Evolutionary conservation across 257 asterid species (phyloP), one percentile per base, ranked within the genome.

Genomic region (Ballota nigra): DNA sequence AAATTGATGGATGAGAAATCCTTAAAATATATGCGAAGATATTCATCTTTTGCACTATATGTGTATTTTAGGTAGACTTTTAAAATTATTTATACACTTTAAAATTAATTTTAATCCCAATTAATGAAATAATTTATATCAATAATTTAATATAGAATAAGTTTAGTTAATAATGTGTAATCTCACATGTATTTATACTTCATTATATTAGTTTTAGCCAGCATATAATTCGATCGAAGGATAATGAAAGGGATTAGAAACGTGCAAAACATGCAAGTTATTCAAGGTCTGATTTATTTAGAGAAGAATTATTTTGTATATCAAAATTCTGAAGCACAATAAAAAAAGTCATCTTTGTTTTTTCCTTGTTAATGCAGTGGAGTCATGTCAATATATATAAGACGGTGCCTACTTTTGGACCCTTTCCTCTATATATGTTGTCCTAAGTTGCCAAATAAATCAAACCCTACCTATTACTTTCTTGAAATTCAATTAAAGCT

Each of bases 391-490:
- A 73, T 20, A 9, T 64, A 73, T 20, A 6, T 64, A 77, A 68
- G 82, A 47, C 82, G 85, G 85, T 80, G 85, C 82, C 85, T 80
- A 80, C 77, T 77, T 47, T 69, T 68, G 79, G 79, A 76, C 81
- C 31, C 67, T 43, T 62, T 67, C 73, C 0, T 55, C 26, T 20
- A 60, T 52, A 53, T 45, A 12, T 51, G 20, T 18, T 51, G 10
- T 45, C 53, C 58, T 0, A 6, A 51, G 15, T 64, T 15, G 74
- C 71, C 51, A 49, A 58, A 43, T 15, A 41, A 67, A 71, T 75
- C 84, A 63, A 80, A 71, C 51, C 36, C 18, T 63, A 24, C 51
- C 51, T 34, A 31, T 58, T 66, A 23, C 75, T 73, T 72, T 80
- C 66, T 56, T 69, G 41, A 43, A 68, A 69, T 78, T 49, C 16